These are phyloP conservation scores for Mycena sp. DNA, from an alignment of 1,284 basidiomycete genomes.

Conservation along the genomic window DNA sequence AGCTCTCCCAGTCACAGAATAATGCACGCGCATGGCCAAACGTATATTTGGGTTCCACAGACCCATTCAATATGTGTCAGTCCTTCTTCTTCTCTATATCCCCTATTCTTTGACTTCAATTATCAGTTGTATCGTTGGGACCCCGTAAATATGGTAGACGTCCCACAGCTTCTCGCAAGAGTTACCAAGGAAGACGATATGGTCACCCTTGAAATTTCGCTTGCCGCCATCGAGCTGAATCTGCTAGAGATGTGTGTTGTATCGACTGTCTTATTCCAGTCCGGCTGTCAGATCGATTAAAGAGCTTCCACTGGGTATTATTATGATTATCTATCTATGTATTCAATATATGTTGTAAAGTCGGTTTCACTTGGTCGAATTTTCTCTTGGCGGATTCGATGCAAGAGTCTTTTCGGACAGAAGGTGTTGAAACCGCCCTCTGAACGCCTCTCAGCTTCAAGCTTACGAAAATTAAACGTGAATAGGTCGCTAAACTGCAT, in stretches of 20 bases:
- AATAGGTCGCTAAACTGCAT: no score
- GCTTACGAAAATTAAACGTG: no score
- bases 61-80: constrained; percentile 16
- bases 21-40: constrained; percentile 17
- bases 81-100: not conserved
- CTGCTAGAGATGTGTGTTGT: constrained; percentile 17
- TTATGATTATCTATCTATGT: constrained; percentile 10
- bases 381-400: no score
- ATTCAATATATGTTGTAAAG: no score
- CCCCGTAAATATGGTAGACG: not conserved
- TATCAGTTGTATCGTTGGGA: constrained; percentile 11
- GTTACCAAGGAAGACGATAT: constrained; percentile 6
- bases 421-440: no score
- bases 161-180: constrained; percentile 10
- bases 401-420: no score
- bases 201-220: constrained; percentile 14
- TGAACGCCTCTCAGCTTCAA: no score
- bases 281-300: constrained; percentile 11
- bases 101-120: not conserved
- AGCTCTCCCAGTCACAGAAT: constrained; percentile 4
- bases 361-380: no score
- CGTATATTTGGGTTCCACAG: constrained; percentile 19
- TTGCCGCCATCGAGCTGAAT: not conserved
- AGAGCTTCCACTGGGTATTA: not conserved
- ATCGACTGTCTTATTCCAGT: constrained; percentile 9